These are phyloP conservation scores for Candida tibetensis DNA, from an alignment of 805 yeast genomes.

Conservation along the genomic window DNA sequence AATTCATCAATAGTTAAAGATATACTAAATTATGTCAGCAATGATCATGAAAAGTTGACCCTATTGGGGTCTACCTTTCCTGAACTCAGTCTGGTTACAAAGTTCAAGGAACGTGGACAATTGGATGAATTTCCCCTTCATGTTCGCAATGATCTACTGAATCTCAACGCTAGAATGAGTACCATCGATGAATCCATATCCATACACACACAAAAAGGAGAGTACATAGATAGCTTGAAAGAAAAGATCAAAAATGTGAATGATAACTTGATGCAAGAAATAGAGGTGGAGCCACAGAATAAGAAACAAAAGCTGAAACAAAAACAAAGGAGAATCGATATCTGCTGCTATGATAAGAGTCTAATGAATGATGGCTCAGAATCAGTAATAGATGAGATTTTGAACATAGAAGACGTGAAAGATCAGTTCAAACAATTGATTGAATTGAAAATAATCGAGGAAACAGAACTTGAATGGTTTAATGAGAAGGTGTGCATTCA, in stretches of 20 bases:
- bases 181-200: conserved; percentile 12
- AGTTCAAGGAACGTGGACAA: conserved; percentile 16
- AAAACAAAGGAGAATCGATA: conserved; percentile 40
- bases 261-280: conserved; percentile 25
- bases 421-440: conserved; percentile 4
- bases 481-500: conserved; percentile 39
- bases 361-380: conserved; percentile 10
- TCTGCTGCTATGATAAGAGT: conserved; percentile 51
- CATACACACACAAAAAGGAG: conserved; percentile 14
- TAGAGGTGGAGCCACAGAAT: conserved; percentile 9
- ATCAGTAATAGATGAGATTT: conserved; percentile 1
- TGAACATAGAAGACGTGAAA: not conserved
- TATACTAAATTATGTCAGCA: conserved; percentile 21
- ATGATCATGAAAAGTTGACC: conserved; percentile 19
- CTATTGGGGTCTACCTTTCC: conserved; percentile 43
- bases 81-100: conserved; percentile 30
- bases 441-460: conserved; percentile 9
- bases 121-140: conserved; percentile 17
- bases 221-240: conserved; percentile 27
- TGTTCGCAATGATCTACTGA: conserved; percentile 17
- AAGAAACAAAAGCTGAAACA: conserved; percentile 16
- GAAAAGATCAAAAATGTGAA: conserved; percentile 38
- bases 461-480: conserved; percentile 14
- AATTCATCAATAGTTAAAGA: conserved; percentile 20
- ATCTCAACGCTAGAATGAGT: conserved; percentile 17